These are phyloP conservation scores for Kwoniella shandongensis DNA, from an alignment of 768 basidiomycete species.

Conservation along the genomic window DNA sequence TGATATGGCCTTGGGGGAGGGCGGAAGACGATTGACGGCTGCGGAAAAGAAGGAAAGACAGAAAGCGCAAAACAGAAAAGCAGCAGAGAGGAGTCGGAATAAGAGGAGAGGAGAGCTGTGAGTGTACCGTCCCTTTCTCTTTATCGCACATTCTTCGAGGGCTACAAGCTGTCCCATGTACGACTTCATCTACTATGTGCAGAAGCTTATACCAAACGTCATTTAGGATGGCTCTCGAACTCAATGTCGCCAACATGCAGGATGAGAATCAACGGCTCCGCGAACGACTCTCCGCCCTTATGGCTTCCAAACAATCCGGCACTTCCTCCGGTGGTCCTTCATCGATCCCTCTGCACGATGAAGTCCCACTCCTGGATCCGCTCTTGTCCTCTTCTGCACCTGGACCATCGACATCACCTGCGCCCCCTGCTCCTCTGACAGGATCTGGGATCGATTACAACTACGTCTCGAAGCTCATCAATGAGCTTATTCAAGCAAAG, in stretches of 20 bases:
- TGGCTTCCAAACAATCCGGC: constrained; percentile 4
- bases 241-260: constrained; percentile 36
- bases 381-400: not conserved
- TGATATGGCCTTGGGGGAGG: constrained; percentile 4
- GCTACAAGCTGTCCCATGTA: too few species aligned
- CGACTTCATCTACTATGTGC: too few species aligned
- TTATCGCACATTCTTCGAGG: too few species aligned
- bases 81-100: constrained; percentile 44
- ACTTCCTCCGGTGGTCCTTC: not conserved
- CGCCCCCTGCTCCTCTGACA: not conserved
- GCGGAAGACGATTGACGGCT: constrained; percentile 12
- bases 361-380: not conserved
- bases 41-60: constrained; percentile 42
- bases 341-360: not conserved
- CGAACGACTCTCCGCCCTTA: constrained; percentile 30
- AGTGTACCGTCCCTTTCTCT: too few species aligned
- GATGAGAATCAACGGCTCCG: constrained; percentile 46
- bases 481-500: constrained; percentile 26
- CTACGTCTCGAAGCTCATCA: constrained; percentile 25
- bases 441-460: constrained; percentile 32
- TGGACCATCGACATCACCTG: not conserved
- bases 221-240: constrained; percentile 28
- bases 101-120: constrained; percentile 47
- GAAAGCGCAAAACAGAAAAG: constrained; percentile 45
- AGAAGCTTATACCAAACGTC: constrained; percentile 3